A percentile compares a stretch with the other conserved stretches of the same genome.
These are phyloP conservation scores for Arachis hypogaea DNA, from an alignment of 306 rosid species.

Conservation along the genomic window DNA sequence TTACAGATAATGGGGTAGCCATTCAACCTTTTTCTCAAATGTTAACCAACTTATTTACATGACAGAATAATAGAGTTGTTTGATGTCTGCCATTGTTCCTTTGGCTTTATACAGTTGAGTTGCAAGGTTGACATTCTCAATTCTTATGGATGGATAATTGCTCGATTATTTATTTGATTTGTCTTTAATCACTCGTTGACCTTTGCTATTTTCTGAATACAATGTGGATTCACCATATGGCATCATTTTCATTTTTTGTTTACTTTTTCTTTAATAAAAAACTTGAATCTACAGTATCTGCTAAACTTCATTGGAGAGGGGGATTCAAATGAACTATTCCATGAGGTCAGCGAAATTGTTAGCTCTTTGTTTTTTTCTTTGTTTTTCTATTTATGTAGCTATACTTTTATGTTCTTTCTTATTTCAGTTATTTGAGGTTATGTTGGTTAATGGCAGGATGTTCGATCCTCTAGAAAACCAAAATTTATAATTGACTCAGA, in stretches of 20 bases:
- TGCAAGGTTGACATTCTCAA: neutral
- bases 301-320: conserved; percentile 38
- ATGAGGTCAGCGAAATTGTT: conserved; percentile 41
- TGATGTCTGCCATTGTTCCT: neutral
- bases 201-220: neutral
- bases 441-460: conserved; percentile 46
- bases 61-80: neutral
- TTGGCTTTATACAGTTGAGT: neutral
- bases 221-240: conserved; percentile 11
- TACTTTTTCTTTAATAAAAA: neutral
- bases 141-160: neutral
- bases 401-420: conserved; percentile 6
- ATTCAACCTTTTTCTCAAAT: neutral
- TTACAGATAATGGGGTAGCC: neutral
- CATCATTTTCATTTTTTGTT: conserved; percentile 1
- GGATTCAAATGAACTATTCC: conserved; percentile 30
- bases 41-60: neutral
- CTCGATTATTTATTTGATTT: conserved; percentile 9
- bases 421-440: conserved; percentile 32
- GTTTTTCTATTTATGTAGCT: neutral
- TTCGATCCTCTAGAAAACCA: conserved; percentile 33
- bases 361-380: no score
- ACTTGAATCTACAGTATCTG: conserved; percentile 38
- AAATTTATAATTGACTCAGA: conserved; percentile 39
- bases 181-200: neutral